phyloP scores from a whole-genome alignment of 768 basidiomycete species.

The Mycena olivaceomarginata region DNA sequence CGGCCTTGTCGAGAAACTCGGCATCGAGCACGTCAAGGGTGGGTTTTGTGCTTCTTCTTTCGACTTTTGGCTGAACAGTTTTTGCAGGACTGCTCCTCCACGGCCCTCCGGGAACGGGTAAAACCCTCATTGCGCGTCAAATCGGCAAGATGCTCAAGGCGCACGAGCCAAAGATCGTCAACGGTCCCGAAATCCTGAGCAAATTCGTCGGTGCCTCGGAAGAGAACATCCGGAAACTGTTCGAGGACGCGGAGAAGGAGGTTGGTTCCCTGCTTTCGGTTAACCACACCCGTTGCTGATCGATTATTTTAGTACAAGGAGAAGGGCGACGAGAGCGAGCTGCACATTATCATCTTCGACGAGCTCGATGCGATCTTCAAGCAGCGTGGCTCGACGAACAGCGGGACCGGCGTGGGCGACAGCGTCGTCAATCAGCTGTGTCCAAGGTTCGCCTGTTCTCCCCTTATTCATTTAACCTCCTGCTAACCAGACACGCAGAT shows the following conservation, averaged over 20 bases:
- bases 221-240: constrained; percentile 98
- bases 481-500: constrained; percentile 70
- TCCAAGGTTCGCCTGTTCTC: constrained; percentile 82
- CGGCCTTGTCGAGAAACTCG: constrained; percentile 96
- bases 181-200: constrained; percentile 97
- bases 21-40: constrained; percentile 99
- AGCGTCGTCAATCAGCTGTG: constrained; percentile 98
- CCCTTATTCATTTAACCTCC: neutral
- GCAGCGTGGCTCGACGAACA: constrained; percentile 94
- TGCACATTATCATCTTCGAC: constrained; percentile 99
- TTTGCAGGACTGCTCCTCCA: constrained; percentile 82
- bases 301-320: constrained; percentile 86
- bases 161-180: constrained; percentile 97
- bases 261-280: constrained; percentile 56
- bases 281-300: neutral
- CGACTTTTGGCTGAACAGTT: neutral
- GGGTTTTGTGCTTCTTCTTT: neutral
- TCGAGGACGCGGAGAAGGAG: constrained; percentile 99
- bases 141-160: constrained; percentile 99
- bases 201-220: constrained; percentile 98
- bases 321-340: constrained; percentile 96
- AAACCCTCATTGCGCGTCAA: constrained; percentile 98
- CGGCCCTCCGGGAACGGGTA: constrained; percentile 98
- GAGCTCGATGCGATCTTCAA: constrained; percentile 99
- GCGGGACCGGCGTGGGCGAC: constrained; percentile 98